Conservation (phyloP, 164 flowering plant genomes). For the Taxillus chinensis region DNA sequence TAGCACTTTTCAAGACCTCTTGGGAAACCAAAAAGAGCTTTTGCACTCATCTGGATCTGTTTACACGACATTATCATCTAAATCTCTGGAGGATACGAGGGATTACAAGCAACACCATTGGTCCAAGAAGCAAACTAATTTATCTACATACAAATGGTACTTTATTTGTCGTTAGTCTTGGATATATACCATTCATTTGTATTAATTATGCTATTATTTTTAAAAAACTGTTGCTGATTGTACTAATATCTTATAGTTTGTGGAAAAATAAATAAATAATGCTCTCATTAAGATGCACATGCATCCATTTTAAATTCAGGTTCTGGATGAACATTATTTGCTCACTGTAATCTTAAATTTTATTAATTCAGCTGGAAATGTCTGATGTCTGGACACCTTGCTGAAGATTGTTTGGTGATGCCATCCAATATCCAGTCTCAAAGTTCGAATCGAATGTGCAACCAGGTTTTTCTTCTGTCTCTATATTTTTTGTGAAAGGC, state of each 20-base stretch:
- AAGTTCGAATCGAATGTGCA: slow-evolving; percentile 10
- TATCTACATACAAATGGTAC: slow-evolving; percentile 74
- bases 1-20: slow-evolving; percentile 22
- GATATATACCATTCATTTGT: not conserved
- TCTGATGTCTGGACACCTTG: slow-evolving; percentile 78
- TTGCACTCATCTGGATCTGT: slow-evolving; percentile 18
- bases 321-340: not conserved
- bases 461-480: slow-evolving; percentile 20
- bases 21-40: slow-evolving; percentile 13
- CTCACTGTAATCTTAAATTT: not conserved
- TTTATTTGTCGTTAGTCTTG: not conserved
- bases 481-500: not conserved
- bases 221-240: too few relatives aligned
- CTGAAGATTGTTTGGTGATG: slow-evolving; percentile 69
- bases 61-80: slow-evolving; percentile 20
- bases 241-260: too few relatives aligned
- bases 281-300: too few relatives aligned
- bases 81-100: slow-evolving; percentile 48
- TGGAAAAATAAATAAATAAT: too few relatives aligned
- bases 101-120: slow-evolving; percentile 45
- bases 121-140: slow-evolving; percentile 51
- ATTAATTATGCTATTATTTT: not conserved
- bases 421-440: slow-evolving; percentile 9
- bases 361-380: slow-evolving; percentile 65
- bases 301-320: too few relatives aligned